Evolutionary conservation across 225 moss, liverwort and hornwort species (phyloP).

Genomic region (Rhytidiadelphus loreus): DNA sequence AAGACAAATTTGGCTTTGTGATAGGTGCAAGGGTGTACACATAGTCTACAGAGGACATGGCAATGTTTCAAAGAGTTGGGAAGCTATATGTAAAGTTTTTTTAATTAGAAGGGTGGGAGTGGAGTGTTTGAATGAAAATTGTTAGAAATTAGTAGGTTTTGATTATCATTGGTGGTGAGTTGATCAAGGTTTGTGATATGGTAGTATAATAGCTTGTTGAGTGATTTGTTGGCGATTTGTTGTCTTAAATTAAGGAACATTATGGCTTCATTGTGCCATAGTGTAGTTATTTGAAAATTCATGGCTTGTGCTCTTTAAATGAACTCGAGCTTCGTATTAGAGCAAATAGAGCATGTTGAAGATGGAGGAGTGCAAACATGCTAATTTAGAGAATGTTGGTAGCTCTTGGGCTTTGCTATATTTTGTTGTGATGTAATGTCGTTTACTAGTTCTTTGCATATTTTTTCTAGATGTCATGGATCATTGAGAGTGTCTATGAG

Average conservation of each 20-base stretch:
- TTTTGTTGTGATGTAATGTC: too few relatives aligned
- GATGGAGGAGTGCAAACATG: not conserved
- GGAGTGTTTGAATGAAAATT: not conserved
- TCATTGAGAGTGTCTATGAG: not conserved
- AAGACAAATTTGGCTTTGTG: not conserved
- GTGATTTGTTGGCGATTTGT: not conserved
- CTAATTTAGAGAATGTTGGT: too few relatives aligned
- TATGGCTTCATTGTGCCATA: not conserved
- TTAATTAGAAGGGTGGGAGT: rapidly evolving
- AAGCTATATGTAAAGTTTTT: not conserved
- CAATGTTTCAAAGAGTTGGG: rapidly evolving
- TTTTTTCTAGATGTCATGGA: too few relatives aligned
- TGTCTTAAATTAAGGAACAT: not conserved
- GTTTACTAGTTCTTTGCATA: rapidly evolving
- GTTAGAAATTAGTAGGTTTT: not conserved
- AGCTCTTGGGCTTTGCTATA: too few relatives aligned
- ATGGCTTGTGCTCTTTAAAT: rapidly evolving
- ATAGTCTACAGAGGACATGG: not conserved
- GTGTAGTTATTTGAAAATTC: rapidly evolving
- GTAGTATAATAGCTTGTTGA: not conserved
- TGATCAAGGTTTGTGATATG: not conserved
- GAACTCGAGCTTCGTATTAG: not conserved
- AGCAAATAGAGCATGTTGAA: rapidly evolving
- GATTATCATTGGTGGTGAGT: not conserved
- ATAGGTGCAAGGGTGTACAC: not conserved